Evolutionary conservation across 208 protist genomes (phyloP).

Genomic region (Naegleria lovaniensis): DNA sequence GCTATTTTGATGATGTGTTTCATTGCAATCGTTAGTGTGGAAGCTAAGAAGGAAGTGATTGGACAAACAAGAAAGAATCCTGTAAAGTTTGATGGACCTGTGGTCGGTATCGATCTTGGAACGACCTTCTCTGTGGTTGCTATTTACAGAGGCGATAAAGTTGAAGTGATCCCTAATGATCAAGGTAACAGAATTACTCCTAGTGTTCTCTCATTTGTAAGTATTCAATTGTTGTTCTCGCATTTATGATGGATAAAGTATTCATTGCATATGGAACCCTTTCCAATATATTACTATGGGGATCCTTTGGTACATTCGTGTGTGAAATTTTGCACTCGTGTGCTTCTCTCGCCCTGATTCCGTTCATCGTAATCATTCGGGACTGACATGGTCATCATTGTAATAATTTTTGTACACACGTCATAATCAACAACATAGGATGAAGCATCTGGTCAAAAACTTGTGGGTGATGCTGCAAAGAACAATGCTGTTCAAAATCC

Average conservation of each 20-base stretch:
- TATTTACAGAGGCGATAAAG: neutral
- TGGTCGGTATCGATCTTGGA: conserved; percentile 72
- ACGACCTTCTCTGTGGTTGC: conserved; percentile 69
- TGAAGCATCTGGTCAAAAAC: neutral
- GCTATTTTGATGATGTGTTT: neutral
- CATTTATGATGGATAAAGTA: too few species aligned
- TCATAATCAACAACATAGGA: neutral
- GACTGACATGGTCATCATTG: neutral
- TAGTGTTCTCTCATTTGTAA: conserved; percentile 70
- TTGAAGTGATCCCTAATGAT: conserved; percentile 39
- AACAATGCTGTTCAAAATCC: conserved; percentile 81
- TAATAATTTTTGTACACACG: neutral
- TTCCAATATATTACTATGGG: too few species aligned
- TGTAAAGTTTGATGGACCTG: conserved; percentile 59
- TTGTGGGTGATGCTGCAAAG: conserved; percentile 41
- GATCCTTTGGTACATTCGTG: too few species aligned
- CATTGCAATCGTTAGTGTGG: neutral
- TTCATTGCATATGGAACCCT: too few species aligned
- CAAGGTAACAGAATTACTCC: conserved; percentile 69
- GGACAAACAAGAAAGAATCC: neutral
- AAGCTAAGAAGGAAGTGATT: conserved; percentile 4
- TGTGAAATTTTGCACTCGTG: too few species aligned
- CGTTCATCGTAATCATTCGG: neutral
- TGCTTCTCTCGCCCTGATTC: neutral
- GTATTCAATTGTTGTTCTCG: conserved; percentile 14